phyloP scores from a whole-genome alignment of 495 filamentous ascomycete species.

The Podospora pseudoanserina region DNA sequence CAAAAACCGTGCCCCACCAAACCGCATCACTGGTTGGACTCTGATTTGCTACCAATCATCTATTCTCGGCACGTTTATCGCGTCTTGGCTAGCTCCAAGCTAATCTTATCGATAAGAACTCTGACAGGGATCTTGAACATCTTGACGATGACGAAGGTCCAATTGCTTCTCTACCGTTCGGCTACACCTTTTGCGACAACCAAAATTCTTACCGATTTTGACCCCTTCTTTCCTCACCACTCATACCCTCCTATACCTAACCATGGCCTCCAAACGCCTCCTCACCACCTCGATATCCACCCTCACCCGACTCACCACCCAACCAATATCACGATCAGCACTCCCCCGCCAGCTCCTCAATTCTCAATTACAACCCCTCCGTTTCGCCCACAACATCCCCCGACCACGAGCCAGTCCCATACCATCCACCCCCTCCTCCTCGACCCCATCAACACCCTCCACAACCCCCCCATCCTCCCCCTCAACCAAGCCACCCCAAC shows the following conservation, averaged over 20 bases:
- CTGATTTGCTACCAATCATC: neutral
- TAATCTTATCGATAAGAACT: slow-evolving; percentile 1
- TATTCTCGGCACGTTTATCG: neutral
- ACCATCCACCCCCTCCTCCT: slow-evolving; percentile 6
- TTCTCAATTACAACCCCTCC: slow-evolving; percentile 9
- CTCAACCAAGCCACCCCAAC: neutral
- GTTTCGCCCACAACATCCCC: slow-evolving; percentile 39
- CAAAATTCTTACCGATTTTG: neutral
- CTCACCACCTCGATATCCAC: slow-evolving; percentile 10
- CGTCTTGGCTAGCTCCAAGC: neutral
- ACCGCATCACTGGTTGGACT: neutral
- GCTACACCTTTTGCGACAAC: neutral
- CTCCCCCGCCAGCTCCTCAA: slow-evolving; percentile 1
- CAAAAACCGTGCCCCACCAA: neutral
- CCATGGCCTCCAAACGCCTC: slow-evolving; percentile 22
- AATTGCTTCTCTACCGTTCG: slow-evolving; percentile 3
- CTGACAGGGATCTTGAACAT: neutral
- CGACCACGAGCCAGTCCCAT: slow-evolving; percentile 26
- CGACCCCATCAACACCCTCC: neutral
- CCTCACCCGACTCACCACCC: neutral
- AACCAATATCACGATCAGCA: slow-evolving; percentile 9
- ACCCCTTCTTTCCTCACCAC: neutral
- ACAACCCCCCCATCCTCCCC: neutral
- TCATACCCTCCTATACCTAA: neutral
- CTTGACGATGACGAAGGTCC: slow-evolving; percentile 1